phyloP scores from a whole-genome alignment of 2,329 filamentous ascomycete species.

The Alternaria triticimaculans region DNA sequence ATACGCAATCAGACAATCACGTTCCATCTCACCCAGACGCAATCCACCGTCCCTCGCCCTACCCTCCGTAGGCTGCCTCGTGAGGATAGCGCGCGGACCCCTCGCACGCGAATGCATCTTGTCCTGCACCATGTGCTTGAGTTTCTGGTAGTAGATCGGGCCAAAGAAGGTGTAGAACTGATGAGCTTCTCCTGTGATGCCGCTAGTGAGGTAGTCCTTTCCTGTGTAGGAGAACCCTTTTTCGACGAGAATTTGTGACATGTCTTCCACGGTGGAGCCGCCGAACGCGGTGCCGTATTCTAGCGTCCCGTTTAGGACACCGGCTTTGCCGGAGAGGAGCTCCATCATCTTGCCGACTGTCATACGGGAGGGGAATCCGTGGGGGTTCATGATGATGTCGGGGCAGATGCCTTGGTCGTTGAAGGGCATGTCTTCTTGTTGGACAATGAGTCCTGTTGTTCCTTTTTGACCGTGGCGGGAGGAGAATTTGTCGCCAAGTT shows the following conservation, averaged over 20 bases:
- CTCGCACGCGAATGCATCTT: conserved; percentile 98
- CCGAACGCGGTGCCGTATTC: conserved; percentile 91
- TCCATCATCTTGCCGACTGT: conserved; percentile 98
- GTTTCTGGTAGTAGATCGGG: conserved; percentile 98
- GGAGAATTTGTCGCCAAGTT: conserved; percentile 98
- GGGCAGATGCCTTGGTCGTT: conserved; percentile 88
- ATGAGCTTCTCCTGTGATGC: conserved; percentile 91
- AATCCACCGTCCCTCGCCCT: conserved; percentile 90
- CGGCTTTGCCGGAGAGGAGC: conserved; percentile 91
- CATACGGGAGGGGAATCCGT: conserved; percentile 99
- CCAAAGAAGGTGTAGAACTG: conserved; percentile 98
- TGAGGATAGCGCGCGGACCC: conserved; percentile 89
- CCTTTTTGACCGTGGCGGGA: conserved; percentile 98
- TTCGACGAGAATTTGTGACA: conserved; percentile 82
- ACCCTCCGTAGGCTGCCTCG: conserved; percentile 94
- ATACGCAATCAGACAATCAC: conserved; percentile 96
- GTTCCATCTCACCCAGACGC: conserved; percentile 96
- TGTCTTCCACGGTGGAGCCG: conserved; percentile 84
- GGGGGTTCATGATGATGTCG: conserved; percentile 99
- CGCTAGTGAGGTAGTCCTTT: conserved; percentile 95
- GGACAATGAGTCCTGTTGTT: conserved; percentile 94
- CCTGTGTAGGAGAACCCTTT: conserved; percentile 96
- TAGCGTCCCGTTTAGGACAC: conserved; percentile 81
- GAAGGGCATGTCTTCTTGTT: conserved; percentile 97
- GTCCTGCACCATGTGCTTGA: conserved; percentile 99